Conservation (phyloP, 23 red algal species). For the Pyropia haitanensis region DNA sequence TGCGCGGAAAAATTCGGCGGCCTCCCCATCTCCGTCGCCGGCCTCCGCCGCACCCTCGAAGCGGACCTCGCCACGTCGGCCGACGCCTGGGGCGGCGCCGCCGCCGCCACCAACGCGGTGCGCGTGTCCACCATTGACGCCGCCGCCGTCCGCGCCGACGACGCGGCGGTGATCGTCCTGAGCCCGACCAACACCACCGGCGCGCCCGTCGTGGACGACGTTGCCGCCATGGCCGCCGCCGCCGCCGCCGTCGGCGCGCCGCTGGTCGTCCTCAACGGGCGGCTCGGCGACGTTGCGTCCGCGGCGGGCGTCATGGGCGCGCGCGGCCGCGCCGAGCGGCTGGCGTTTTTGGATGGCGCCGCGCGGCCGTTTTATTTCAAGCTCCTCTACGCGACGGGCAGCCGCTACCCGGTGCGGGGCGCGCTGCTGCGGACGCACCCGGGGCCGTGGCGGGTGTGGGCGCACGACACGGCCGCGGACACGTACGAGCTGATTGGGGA, state of each 20-base stretch:
- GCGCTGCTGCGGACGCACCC: constrained; percentile 3
- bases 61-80: constrained; percentile 45
- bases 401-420: constrained; percentile 10
- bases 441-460: constrained; percentile 4
- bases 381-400: constrained; percentile 64
- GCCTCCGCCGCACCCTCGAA: constrained; percentile 58
- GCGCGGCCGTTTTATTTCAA: constrained; percentile 45
- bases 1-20: constrained; percentile 40
- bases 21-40: constrained; percentile 71
- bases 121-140: constrained; percentile 23
- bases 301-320: constrained; percentile 70
- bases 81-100: constrained; percentile 29
- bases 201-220: constrained; percentile 42
- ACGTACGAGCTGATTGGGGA: too few species aligned
- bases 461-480: not conserved
- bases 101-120: not conserved
- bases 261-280: constrained; percentile 57
- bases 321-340: constrained; percentile 36
- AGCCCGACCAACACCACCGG: constrained; percentile 64
- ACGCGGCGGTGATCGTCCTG: constrained; percentile 45
- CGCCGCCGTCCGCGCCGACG: constrained; percentile 21
- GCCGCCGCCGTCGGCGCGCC: constrained; percentile 8
- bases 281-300: constrained; percentile 64
- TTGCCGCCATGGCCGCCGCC: constrained; percentile 9
- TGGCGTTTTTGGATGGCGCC: constrained; percentile 29